phyloP scores from a whole-genome alignment of 306 rosid species.

The Chamaecrista fasciculata region DNA sequence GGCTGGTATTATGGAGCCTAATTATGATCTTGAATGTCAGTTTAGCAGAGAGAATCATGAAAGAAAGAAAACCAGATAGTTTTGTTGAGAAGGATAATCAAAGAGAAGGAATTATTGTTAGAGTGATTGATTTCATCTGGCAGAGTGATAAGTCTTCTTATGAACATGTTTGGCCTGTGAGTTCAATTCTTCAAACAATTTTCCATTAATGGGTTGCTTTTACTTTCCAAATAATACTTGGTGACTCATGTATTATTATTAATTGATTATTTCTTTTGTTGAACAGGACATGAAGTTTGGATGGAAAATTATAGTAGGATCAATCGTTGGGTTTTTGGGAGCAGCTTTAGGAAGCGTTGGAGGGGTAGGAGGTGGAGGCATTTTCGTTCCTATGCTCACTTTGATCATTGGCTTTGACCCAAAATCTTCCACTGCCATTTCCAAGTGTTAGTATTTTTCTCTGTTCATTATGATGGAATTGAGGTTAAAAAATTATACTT shows the following conservation, averaged over 20 bases:
- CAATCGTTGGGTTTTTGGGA: constrained; percentile 79
- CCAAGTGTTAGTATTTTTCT: constrained; percentile 61
- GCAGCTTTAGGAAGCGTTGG: constrained; percentile 91
- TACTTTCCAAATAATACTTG: neutral
- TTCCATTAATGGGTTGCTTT: neutral
- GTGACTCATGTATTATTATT: neutral
- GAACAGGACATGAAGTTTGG: constrained; percentile 77
- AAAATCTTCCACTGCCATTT: constrained; percentile 84
- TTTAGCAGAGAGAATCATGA: constrained; percentile 52
- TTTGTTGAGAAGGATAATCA: constrained; percentile 18
- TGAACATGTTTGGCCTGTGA: constrained; percentile 81
- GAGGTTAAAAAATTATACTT: no score
- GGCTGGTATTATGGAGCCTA: constrained; percentile 42
- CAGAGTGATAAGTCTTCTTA: constrained; percentile 50
- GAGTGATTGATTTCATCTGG: constrained; percentile 51
- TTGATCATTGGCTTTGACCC: constrained; percentile 83
- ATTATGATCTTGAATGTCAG: constrained; percentile 40
- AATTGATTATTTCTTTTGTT: neutral
- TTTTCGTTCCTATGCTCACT: constrained; percentile 80
- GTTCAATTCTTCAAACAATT: constrained; percentile 27
- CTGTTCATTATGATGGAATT: neutral
- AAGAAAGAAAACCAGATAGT: constrained; percentile 33
- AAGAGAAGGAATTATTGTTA: constrained; percentile 35
- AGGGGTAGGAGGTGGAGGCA: constrained; percentile 93
- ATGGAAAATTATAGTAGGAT: constrained; percentile 67